phyloP scores from a whole-genome alignment of 1,284 basidiomycete species.

The Cutaneotrichosporon sp. region DNA sequence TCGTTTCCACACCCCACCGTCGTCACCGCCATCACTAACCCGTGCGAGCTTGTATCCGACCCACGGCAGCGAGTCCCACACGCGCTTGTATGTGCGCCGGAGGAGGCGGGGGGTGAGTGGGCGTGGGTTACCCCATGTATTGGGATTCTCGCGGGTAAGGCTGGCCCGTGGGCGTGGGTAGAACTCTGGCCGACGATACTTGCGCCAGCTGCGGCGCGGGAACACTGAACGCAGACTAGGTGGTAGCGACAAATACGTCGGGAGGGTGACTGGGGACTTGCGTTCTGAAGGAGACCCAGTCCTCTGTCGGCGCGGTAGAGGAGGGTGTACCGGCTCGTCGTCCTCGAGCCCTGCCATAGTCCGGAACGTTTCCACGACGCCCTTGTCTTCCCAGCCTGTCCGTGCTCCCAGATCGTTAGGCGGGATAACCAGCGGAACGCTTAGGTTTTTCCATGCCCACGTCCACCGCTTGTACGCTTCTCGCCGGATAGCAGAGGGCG shows the following conservation, averaged over 20 bases:
- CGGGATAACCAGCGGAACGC: conserved; percentile 23
- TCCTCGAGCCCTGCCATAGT: conserved; percentile 20
- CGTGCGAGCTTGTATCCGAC: background rate
- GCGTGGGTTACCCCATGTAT: conserved; percentile 26
- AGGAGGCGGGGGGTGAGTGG: conserved; percentile 22
- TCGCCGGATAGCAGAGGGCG: background rate
- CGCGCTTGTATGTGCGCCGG: conserved; percentile 22
- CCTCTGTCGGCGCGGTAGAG: background rate
- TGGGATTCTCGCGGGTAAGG: conserved; percentile 25
- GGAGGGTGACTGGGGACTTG: too few relatives aligned
- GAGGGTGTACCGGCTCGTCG: background rate
- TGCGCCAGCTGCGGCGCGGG: background rate
- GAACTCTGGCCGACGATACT: background rate
- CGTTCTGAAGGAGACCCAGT: too few relatives aligned
- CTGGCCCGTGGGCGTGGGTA: conserved; percentile 24
- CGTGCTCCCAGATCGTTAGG: background rate
- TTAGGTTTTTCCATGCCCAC: conserved; percentile 1
- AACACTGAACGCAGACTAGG: conserved; percentile 3
- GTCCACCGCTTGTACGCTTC: conserved; percentile 1
- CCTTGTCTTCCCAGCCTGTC: conserved; percentile 15
- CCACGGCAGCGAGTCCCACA: conserved; percentile 32
- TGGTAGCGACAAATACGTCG: background rate
- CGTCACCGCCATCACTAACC: background rate
- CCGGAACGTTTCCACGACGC: conserved; percentile 19
- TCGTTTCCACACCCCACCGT: background rate